These are phyloP conservation scores for Thermochaetoides dissita DNA, from an alignment of 2,329 filamentous ascomycete genomes.

Conservation along the genomic window DNA sequence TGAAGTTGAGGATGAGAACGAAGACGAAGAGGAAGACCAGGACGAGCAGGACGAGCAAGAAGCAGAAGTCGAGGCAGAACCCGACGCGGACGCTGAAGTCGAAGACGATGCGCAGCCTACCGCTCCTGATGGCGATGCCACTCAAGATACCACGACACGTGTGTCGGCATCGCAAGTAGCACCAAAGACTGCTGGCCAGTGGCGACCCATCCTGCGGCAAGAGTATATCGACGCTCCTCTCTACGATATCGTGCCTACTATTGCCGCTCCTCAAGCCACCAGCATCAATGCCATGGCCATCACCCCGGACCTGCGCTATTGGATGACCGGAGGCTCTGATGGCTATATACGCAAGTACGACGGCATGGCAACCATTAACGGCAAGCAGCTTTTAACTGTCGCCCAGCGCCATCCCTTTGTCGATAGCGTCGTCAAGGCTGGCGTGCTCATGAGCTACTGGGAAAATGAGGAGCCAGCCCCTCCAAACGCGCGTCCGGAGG, in stretches of 20 bases:
- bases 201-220: constrained; percentile 51
- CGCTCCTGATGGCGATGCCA: no score
- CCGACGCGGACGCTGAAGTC: constrained; percentile 5
- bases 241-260: constrained; percentile 94
- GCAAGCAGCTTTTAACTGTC: constrained; percentile 83
- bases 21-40: constrained; percentile 28
- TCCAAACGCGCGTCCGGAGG: constrained; percentile 32
- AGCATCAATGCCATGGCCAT: constrained; percentile 87
- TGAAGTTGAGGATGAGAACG: constrained; percentile 29
- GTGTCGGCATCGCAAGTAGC: constrained; percentile 16
- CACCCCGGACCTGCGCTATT: constrained; percentile 88
- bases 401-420: constrained; percentile 95
- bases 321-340: constrained; percentile 86
- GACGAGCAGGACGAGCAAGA: constrained; percentile 21
- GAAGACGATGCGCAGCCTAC: constrained; percentile 23
- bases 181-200: constrained; percentile 19
- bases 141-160: no score
- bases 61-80: constrained; percentile 12
- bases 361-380: constrained; percentile 86
- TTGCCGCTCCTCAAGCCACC: constrained; percentile 88
- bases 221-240: constrained; percentile 66
- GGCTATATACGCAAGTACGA: constrained; percentile 97
- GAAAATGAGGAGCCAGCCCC: constrained; percentile 72
- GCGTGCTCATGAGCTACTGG: constrained; percentile 92
- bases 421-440: constrained; percentile 90